Base-by-base conservation (phyloP, 441 rosid genomes). In the Syzygium syzygioides region DNA sequence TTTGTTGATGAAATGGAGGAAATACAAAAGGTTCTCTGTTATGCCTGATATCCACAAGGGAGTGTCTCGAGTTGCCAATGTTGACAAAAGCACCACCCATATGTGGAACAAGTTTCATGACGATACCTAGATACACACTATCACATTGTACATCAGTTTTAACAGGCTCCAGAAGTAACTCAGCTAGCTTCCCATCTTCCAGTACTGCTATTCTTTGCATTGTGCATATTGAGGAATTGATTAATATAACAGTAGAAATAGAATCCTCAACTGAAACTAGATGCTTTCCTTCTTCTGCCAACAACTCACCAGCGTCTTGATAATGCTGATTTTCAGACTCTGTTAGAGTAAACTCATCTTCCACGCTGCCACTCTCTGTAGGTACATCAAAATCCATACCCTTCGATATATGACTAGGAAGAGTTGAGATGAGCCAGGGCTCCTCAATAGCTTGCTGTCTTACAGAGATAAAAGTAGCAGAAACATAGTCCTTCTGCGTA, bases 21-120 rank as follows among this genome's bases (percentile, higher is more conserved):
- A 96, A 96, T 90, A 96, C 92, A 91, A 95, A 96, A 64, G 99
- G 99, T 89, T 93, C 98, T 92, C 96, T 94, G 88, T 90, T 93
- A 89, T 93, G 90, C 92, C 92, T 94, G 89, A 98, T 95, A 91
- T 94, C 97, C 99, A 98, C 95, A 88, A 98, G 95, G 88, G 98
- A 94, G 92, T 94, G 96, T 89, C 98, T 95, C 83, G 95, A 89
- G 93, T 92, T 94, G 88, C 98, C 98, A 80, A 98, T 96, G 88
- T 96, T 95, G 88, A 98, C 98, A 96, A 98, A 96, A 86, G 99
- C 99, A 91, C 99, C 99, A 85, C 98, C 98, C 99, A 98, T 96
- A 90, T 95, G 95, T 25, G 99, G 99, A 55, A 95, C 99, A 90
- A 94, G 95, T 93, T 96, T 96, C 86, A 96, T 91, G 85, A 98